These are phyloP conservation scores for Alternaria sp. DNA, from an alignment of 2,329 filamentous ascomycete species.

Conservation along the genomic window DNA sequence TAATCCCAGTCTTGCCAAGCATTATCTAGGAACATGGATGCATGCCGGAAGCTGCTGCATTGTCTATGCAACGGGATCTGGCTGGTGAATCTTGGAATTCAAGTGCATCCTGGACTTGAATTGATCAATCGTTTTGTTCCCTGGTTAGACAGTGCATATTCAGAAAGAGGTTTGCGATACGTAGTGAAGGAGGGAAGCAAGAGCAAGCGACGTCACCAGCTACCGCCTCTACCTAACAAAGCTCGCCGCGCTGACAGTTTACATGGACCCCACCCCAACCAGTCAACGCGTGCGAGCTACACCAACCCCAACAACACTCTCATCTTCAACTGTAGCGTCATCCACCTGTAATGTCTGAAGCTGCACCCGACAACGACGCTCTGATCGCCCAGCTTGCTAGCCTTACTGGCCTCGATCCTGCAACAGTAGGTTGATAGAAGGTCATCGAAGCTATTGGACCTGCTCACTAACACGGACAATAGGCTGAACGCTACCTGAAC, in stretches of 20 bases:
- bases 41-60: not conserved
- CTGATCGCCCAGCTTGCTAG: slow-evolving; percentile 48
- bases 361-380: slow-evolving; percentile 41
- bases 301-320: slow-evolving; percentile 12
- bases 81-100: not conserved
- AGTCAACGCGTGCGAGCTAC: slow-evolving; percentile 12
- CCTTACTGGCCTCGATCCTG: slow-evolving; percentile 45
- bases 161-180: not conserved
- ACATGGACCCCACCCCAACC: slow-evolving; percentile 12
- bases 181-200: not conserved
- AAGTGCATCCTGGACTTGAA: not conserved
- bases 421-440: slow-evolving; percentile 43
- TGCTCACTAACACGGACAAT: slow-evolving; percentile 32
- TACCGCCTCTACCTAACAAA: slow-evolving; percentile 6
- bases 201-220: slow-evolving; percentile 16
- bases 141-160: not conserved
- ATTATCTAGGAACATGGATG: slow-evolving; percentile 17
- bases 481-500: slow-evolving; percentile 57
- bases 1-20: slow-evolving; percentile 21
- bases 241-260: slow-evolving; percentile 3
- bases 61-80: not conserved
- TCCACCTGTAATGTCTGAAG: slow-evolving; percentile 42
- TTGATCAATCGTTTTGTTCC: not conserved
- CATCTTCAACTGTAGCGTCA: slow-evolving; percentile 1
- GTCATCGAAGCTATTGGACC: slow-evolving; percentile 33